Base-by-base conservation (phyloP, 495 filamentous ascomycete species). In the Penicillium paradoxum region DNA sequence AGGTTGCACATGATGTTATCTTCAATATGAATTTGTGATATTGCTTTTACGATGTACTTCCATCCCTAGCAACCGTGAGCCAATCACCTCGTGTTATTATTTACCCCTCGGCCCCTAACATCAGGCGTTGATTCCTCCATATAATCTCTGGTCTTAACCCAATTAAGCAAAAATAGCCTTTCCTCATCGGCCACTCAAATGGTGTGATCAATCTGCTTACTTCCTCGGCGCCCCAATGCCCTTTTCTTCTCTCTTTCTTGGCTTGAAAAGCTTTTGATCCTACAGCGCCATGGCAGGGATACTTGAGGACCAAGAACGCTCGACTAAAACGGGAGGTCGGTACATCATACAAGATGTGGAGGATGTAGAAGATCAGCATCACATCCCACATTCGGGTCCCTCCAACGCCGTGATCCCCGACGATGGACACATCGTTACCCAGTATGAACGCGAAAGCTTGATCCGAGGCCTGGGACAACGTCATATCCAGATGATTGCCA, bases 401-500 rank as follows among this genome's bases (percentile, higher is more conserved):
- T 50, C 18, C 17, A 22, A n/a, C 19, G 4, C 43, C 24, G 37
- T 27, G 24, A 29, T 39, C 14, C 21, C 49, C 21, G 55, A 64
- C 6, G 49, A 55, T 32, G 58, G 55, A 6, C 47, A 52, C 15
- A 63, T 65, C 37, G 62, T 65, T 21, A 57, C 62, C 27, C 51
- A 65, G 46, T 45, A 59, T 42, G 62, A 65, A 50, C 59, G 37
- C 17, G 53, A 58, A 27, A 64, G 58, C 45, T 54, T 74, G 32
- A 49, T 62, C 4, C 61, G 69, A 14, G 70, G 71, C 2, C 48
- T 74, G 25, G 66, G 59, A 17, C 65, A 78, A 24, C 71, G 79
- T 11, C 79, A 83, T 55, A 72, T 79, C 13, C 79, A 82, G 52
- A 80, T 84, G 74, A 76, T 82, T 53, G 80, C 80, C 17, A 74